phyloP scores from a whole-genome alignment of 495 filamentous ascomycete genomes.

The Aspergillus wentii region DNA sequence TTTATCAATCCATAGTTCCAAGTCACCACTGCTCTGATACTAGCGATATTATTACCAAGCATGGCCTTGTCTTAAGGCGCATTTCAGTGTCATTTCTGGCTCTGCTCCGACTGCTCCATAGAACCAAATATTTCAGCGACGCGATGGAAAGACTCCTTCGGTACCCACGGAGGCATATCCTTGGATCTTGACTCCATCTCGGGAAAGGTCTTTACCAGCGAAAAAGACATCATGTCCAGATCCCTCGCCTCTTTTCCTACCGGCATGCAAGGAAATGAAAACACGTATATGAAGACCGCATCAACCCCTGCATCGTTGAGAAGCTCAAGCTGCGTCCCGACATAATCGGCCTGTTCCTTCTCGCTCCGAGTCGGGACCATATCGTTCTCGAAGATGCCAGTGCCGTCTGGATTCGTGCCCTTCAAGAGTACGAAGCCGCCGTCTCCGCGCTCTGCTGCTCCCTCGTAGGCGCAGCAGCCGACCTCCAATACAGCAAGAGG shows the following conservation, averaged over 20 bases:
- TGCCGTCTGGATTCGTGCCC: slow-evolving; percentile 7
- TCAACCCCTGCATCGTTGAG: slow-evolving; percentile 1
- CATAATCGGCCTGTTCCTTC: slow-evolving; percentile 6
- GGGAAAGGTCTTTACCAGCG: slow-evolving; percentile 8
- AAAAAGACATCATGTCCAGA: slow-evolving; percentile 8
- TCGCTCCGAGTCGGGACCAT: slow-evolving; percentile 7
- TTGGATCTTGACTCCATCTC: not conserved
- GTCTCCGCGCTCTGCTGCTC: slow-evolving; percentile 5
- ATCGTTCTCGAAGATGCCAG: slow-evolving; percentile 3
- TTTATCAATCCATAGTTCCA: too few relatives aligned
- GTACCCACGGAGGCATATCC: slow-evolving; percentile 5
- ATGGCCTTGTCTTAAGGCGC: too few relatives aligned
- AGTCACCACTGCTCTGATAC: too few relatives aligned
- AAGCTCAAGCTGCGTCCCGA: slow-evolving; percentile 4
- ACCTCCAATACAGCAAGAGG: slow-evolving; percentile 10
- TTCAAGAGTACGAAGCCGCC: slow-evolving; percentile 8
- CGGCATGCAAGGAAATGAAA: slow-evolving; percentile 5
- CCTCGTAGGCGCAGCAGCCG: slow-evolving; percentile 11
- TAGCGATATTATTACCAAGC: too few relatives aligned
- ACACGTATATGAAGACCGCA: slow-evolving; percentile 5
- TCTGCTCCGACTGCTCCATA: too few relatives aligned
- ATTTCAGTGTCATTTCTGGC: too few relatives aligned
- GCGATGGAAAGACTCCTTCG: slow-evolving; percentile 6
- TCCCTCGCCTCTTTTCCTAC: slow-evolving; percentile 1
- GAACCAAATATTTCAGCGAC: slow-evolving; percentile 1